Evolutionary conservation across 176 grass and related monocot species (phyloP), one percentile per base, ranked within the genome.

Genomic region (Leersia perrieri): DNA sequence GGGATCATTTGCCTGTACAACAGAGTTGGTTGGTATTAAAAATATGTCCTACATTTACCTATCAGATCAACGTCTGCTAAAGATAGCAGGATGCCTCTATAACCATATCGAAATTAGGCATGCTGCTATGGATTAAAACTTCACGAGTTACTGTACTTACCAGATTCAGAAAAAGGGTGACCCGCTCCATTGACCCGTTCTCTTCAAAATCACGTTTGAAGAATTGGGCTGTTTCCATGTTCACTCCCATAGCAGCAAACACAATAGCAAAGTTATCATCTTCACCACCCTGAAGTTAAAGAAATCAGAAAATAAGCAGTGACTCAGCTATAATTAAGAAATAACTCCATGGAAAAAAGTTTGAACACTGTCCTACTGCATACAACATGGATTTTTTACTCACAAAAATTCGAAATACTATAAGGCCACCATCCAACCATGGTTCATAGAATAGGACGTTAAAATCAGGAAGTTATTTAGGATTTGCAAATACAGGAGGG

Each of bases 211-310:
- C 96, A 74, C 96, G 96, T 81, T 99, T 99, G 79, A 99, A 99
- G 81, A 99, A 99, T 77, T 95, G 92, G 22, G 96, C 96, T 45
- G 96, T 99, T 90, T 99, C 96, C 96, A 99, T 99, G 70, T 99
- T 99, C 34, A 99, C 96, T 85, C 96, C 96, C 96, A 99, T 99
- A 78, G 96, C 96, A n/a, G 96, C 96, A 93, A 99, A 99, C n/a
- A 99, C 96, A 35, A 99, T 99, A 77, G 96, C 96, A 67, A 99
- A 99, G 68, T 99, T 99, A 68, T 99, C 96, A 1, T 99, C 96
- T 88, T 91, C 96, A 77, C 93, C 92, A 79, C 73, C 72, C 90
- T 99, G 70, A 60, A 78, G 23, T 82, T 66, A 71, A 45, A 27
- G 20, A 60, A 60, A 60, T 61, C 44, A 82, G n/a, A 60, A 73